Conservation (phyloP, 345 rosid genomes). For the Heritiera fomes region DNA sequence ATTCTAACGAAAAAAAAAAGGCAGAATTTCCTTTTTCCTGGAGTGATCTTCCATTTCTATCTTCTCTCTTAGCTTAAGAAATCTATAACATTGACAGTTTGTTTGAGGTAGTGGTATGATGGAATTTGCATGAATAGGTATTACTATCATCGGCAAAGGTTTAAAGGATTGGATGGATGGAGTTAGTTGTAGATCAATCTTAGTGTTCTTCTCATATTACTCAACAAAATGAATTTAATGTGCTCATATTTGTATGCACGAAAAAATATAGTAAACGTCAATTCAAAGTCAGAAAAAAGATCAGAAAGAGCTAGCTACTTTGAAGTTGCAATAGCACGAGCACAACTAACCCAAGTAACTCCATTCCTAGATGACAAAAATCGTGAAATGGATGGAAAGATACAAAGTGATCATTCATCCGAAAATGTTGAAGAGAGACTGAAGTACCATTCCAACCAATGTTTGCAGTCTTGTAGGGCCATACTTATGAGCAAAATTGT, state of each 20-base stretch:
- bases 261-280: neutral
- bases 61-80: neutral
- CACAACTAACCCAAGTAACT: constrained; percentile 3
- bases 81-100: no score
- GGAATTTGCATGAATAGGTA: neutral
- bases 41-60: no score
- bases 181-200: neutral
- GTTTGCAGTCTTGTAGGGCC: neutral
- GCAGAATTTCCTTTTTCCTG: no score
- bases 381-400: neutral
- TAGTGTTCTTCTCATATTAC: no score
- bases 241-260: neutral
- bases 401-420: neutral
- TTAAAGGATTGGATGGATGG: neutral
- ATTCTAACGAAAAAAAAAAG: no score
- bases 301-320: neutral
- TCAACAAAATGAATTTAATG: neutral
- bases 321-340: neutral
- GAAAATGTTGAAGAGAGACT: neutral
- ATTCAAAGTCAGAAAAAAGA: neutral
- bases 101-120: neutral
- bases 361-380: constrained; percentile 2
- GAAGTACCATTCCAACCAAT: neutral
- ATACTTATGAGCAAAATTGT: neutral
- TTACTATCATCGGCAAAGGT: neutral